Evolutionary conservation across 1,284 basidiomycete genomes (phyloP).

Genomic region (Ceratobasidium papillatum): DNA sequence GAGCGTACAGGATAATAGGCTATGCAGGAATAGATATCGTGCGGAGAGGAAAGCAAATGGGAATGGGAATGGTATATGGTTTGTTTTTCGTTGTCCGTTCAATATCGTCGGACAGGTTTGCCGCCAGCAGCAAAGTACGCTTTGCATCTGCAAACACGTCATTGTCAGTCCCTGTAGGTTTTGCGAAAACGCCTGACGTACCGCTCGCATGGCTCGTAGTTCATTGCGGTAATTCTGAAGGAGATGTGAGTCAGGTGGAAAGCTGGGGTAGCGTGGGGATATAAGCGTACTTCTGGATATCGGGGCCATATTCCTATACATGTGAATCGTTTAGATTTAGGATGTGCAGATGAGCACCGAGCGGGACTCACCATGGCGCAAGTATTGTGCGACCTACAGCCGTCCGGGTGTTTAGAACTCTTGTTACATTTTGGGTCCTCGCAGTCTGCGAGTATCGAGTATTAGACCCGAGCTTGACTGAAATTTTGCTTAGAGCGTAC

Average conservation of each 20-base stretch:
- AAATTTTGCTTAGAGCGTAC: slow-evolving; percentile 2
- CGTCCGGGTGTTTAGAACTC: slow-evolving; percentile 39
- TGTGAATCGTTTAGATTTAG: slow-evolving; percentile 1
- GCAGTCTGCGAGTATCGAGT: slow-evolving; percentile 41
- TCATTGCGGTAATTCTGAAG: slow-evolving; percentile 38
- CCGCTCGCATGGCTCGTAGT: slow-evolving; percentile 40
- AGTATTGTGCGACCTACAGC: slow-evolving; percentile 36
- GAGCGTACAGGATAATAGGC: slow-evolving; percentile 39
- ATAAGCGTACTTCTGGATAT: slow-evolving; percentile 37
- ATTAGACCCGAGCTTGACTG: background rate
- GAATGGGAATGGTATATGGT: slow-evolving; percentile 8
- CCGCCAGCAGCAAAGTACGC: slow-evolving; percentile 27
- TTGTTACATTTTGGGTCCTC: slow-evolving; percentile 41
- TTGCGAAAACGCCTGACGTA: slow-evolving; percentile 9
- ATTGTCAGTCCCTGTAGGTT: background rate
- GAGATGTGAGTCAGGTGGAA: slow-evolving; percentile 34
- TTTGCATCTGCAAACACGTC: slow-evolving; percentile 35
- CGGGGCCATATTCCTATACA: slow-evolving; percentile 35
- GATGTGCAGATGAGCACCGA: background rate
- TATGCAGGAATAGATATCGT: slow-evolving; percentile 36
- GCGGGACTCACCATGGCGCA: slow-evolving; percentile 34
- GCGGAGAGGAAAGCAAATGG: background rate
- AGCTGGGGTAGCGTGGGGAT: slow-evolving; percentile 32
- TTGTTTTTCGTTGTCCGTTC: slow-evolving; percentile 4
- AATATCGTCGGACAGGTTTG: slow-evolving; percentile 33